Percentiles rank a stretch among this genome's conserved stretches.
These are phyloP conservation scores for Clonostachys rhizophaga DNA, from an alignment of 2,329 filamentous ascomycete species.

Conservation along the genomic window DNA sequence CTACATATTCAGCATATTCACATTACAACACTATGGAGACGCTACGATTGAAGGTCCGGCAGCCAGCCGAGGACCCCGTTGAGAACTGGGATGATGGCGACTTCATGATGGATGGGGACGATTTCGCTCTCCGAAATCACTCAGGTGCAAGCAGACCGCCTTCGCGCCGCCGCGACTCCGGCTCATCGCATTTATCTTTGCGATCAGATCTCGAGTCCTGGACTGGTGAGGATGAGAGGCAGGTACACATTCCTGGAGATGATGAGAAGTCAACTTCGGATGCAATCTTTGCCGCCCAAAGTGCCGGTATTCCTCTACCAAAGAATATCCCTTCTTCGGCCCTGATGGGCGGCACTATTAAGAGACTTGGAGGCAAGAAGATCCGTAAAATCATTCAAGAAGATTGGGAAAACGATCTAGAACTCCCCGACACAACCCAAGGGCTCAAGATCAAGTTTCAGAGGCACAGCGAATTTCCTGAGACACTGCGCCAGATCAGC, in stretches of 20 bases:
- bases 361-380: slow-evolving; percentile 74
- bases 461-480: slow-evolving; percentile 59
- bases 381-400: slow-evolving; percentile 70
- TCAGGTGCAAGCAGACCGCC: slow-evolving; percentile 20
- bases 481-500: slow-evolving; percentile 63
- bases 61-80: slow-evolving; percentile 54
- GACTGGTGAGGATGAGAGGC: slow-evolving; percentile 80
- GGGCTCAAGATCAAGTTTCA: slow-evolving; percentile 61
- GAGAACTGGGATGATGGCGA: slow-evolving; percentile 80
- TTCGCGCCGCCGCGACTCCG: slow-evolving; percentile 63
- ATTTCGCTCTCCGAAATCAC: slow-evolving; percentile 55
- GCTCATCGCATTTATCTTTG: slow-evolving; percentile 77
- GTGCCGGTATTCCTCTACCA: slow-evolving; percentile 88
- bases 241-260: slow-evolving; percentile 78
- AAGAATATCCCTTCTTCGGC: slow-evolving; percentile 83
- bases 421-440: slow-evolving; percentile 56
- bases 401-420: slow-evolving; percentile 78
- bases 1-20: too few relatives aligned
- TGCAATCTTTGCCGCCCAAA: slow-evolving; percentile 82
- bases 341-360: slow-evolving; percentile 87
- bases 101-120: slow-evolving; percentile 65
- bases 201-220: slow-evolving; percentile 77
- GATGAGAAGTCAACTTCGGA: slow-evolving; percentile 80
- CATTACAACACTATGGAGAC: slow-evolving; percentile 40
- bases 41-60: slow-evolving; percentile 46